Evolutionary conservation across 345 rosid genomes (phyloP).

Genomic region (Gossypium turneri): DNA sequence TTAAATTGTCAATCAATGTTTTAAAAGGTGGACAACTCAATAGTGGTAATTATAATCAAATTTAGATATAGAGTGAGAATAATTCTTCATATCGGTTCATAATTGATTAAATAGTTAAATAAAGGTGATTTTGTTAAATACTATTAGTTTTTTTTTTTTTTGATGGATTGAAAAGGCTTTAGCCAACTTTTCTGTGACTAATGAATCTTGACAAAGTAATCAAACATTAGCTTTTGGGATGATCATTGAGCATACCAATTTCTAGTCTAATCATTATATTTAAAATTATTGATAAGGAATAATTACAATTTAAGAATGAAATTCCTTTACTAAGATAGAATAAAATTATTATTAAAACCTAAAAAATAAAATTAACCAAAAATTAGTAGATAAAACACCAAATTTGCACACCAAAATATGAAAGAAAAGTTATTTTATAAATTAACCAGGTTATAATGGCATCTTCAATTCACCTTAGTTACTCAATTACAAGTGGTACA

Average conservation of each 20-base stretch:
- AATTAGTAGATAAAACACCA: no score
- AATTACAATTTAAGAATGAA: no score
- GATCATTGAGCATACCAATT: not conserved
- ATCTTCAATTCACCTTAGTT: no score
- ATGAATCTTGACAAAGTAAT: not conserved
- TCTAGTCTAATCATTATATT: not conserved
- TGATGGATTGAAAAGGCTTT: slow-evolving; percentile 11
- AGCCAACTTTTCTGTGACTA: not conserved
- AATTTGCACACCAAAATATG: no score
- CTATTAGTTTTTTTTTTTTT: not conserved
- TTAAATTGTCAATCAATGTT: slow-evolving; percentile 16
- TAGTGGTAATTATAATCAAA: not conserved
- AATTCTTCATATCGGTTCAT: not conserved
- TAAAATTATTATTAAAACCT: no score
- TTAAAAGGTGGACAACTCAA: not conserved
- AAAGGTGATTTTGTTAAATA: not conserved
- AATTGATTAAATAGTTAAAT: not conserved
- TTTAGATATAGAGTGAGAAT: not conserved
- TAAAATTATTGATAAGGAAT: no score
- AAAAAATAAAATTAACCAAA: no score
- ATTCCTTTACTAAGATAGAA: no score
- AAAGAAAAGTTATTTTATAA: no score
- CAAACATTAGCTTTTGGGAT: not conserved
- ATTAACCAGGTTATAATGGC: no score
- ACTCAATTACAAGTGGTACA: no score